Evolutionary conservation across 1,284 basidiomycete genomes (phyloP).

Genomic region (Exobasidium cylindrosporum): DNA sequence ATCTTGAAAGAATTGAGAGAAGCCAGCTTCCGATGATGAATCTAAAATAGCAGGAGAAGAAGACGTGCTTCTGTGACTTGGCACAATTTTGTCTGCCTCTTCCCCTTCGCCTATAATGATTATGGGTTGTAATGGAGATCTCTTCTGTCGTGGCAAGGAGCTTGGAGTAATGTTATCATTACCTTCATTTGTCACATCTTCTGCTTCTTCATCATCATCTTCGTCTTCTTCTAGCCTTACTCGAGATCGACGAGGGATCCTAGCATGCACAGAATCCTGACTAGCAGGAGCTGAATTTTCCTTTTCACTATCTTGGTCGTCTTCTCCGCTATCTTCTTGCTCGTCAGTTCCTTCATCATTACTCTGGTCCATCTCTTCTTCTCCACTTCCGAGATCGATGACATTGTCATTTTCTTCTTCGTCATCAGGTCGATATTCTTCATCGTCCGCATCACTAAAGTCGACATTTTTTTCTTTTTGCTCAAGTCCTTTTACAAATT

Average conservation of each 20-base stretch:
- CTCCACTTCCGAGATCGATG: conserved; percentile 13
- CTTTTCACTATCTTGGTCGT: conserved; percentile 35
- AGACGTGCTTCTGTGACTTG: too few species aligned
- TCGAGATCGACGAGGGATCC: not conserved
- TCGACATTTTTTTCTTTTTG: conserved; percentile 3
- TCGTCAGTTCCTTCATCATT: conserved; percentile 25
- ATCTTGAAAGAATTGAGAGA: conserved; percentile 14
- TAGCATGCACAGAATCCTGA: conserved; percentile 15
- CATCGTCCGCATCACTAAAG: conserved; percentile 15
- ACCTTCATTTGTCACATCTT: not conserved
- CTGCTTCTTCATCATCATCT: not conserved
- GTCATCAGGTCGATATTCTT: conserved; percentile 13
- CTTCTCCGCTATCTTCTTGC: not conserved
- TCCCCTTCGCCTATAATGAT: not conserved
- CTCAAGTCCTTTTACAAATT: not conserved
- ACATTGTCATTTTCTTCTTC: conserved; percentile 13
- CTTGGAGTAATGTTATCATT: too few species aligned
- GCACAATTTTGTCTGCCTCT: not conserved
- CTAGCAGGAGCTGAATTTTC: conserved; percentile 35
- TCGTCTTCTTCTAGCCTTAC: not conserved
- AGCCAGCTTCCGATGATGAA: conserved; percentile 8
- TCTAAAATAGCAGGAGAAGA: not conserved
- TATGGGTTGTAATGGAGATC: conserved; percentile 6
- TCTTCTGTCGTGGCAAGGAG: not conserved
- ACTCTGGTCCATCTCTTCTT: conserved; percentile 10